These are phyloP conservation scores for Pleurotus citrinopileatus DNA, from an alignment of 768 basidiomycete species.

Conservation along the genomic window DNA sequence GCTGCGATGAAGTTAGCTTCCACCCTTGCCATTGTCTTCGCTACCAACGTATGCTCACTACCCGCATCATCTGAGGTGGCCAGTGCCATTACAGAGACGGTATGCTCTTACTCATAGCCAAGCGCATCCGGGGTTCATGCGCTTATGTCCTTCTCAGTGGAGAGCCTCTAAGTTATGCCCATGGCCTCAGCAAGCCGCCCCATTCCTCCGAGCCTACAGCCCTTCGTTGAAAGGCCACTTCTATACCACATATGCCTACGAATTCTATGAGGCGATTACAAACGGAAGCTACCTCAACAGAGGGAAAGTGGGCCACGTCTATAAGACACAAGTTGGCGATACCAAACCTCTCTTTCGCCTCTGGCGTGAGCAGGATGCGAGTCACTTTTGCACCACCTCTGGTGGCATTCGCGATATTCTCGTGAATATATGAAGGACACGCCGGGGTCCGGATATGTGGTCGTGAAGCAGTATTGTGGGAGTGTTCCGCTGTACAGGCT, in stretches of 20 bases:
- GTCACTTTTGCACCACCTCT: conserved; percentile 1
- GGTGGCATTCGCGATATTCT: neutral
- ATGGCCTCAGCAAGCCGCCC: neutral
- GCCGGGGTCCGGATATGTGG: neutral
- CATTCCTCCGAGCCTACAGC: neutral
- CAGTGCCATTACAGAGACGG: too few relatives aligned
- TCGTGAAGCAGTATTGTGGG: neutral
- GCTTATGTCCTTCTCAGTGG: too few relatives aligned
- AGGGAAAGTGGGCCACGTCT: neutral
- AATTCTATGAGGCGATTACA: neutral
- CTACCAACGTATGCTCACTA: too few relatives aligned
- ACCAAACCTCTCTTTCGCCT: neutral
- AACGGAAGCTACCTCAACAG: neutral
- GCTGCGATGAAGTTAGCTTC: too few relatives aligned
- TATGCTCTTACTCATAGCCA: too few relatives aligned
- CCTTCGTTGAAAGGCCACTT: conserved; percentile 1
- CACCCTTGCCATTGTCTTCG: too few relatives aligned
- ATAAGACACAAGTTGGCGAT: neutral
- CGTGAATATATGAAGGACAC: neutral
- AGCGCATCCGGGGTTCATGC: too few relatives aligned
- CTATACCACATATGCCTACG: neutral
- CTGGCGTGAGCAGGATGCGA: neutral
- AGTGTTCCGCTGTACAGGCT: conserved; percentile 1
- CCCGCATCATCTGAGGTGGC: too few relatives aligned
- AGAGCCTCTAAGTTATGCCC: neutral